Conservation (phyloP, 2,329 filamentous ascomycete species). For the Colletotrichum nymphaeae region DNA sequence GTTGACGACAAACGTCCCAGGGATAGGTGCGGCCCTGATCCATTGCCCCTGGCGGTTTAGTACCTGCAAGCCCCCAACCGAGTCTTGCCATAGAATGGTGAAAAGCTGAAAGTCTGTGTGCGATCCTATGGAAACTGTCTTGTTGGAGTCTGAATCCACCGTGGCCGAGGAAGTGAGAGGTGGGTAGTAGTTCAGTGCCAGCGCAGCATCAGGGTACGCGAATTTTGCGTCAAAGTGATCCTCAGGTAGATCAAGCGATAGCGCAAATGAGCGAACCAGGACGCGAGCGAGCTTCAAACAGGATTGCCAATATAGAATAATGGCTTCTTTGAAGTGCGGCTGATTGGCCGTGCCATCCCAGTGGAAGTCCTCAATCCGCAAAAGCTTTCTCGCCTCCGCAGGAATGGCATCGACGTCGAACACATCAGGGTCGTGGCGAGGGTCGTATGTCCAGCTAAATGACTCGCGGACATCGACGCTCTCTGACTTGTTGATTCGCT, state of each 20-base stretch:
- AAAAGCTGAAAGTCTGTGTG: constrained; percentile 67
- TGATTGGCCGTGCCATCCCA: constrained; percentile 63
- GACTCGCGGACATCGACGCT: constrained; percentile 63
- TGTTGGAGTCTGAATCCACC: neutral
- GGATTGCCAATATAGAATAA: constrained; percentile 58
- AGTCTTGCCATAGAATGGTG: constrained; percentile 59
- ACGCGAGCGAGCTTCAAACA: constrained; percentile 62
- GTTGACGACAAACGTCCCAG: constrained; percentile 61
- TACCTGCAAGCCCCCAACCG: constrained; percentile 55
- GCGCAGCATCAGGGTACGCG: constrained; percentile 59
- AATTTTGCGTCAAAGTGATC: constrained; percentile 65
- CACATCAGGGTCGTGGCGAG: constrained; percentile 60
- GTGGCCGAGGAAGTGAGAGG: constrained; percentile 25
- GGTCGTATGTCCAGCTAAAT: constrained; percentile 64
- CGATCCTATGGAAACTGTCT: constrained; percentile 55
- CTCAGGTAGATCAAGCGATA: constrained; percentile 65
- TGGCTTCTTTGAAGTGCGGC: constrained; percentile 58
- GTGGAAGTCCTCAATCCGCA: constrained; percentile 61
- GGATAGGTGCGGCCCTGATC: constrained; percentile 53
- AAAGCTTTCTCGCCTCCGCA: constrained; percentile 51
- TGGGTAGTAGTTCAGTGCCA: constrained; percentile 55
- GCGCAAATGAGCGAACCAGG: constrained; percentile 63
- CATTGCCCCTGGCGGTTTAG: constrained; percentile 52
- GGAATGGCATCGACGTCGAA: constrained; percentile 55
- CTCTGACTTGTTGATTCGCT: constrained; percentile 62